Conservation (phyloP, 2,329 filamentous ascomycete genomes). For the Monosporascus cannonballus region DNA sequence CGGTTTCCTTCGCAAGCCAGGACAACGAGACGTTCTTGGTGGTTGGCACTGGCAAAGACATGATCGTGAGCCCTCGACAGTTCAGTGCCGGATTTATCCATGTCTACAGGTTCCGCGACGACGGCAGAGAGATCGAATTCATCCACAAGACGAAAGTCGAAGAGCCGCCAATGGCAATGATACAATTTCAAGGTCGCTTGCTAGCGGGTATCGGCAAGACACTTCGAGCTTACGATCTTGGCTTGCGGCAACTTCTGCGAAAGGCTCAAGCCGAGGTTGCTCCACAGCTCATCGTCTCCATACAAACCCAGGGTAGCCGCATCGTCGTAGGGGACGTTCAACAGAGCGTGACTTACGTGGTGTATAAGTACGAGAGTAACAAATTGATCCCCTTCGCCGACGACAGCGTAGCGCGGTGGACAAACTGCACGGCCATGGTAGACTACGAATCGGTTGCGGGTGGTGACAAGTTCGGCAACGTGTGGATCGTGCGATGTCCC, state of each 20-base stretch:
- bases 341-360: conserved; percentile 85
- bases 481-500: conserved; percentile 87
- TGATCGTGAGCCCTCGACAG: conserved; percentile 70
- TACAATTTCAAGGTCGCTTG: conserved; percentile 88
- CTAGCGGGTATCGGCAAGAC: conserved; percentile 79
- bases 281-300: conserved; percentile 75
- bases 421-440: conserved; percentile 84
- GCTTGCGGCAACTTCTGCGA: conserved; percentile 84
- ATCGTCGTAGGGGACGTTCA: conserved; percentile 90
- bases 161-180: conserved; percentile 79
- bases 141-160: conserved; percentile 95
- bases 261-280: conserved; percentile 81
- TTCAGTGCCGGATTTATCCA: conserved; percentile 80
- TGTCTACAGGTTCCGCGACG: conserved; percentile 82
- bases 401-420: conserved; percentile 85
- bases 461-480: conserved; percentile 95
- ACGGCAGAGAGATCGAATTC: conserved; percentile 84
- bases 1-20: conserved; percentile 81
- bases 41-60: conserved; percentile 89
- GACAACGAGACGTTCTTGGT: conserved; percentile 88
- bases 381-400: conserved; percentile 90
- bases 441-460: conserved; percentile 96
- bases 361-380: conserved; percentile 90
- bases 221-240: conserved; percentile 84
- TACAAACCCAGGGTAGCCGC: conserved; percentile 85